Percentiles rank a stretch among this genome's conserved stretches.
These are phyloP conservation scores for Sporothrix humicola DNA, from an alignment of 2,329 filamentous ascomycete species.

Conservation along the genomic window DNA sequence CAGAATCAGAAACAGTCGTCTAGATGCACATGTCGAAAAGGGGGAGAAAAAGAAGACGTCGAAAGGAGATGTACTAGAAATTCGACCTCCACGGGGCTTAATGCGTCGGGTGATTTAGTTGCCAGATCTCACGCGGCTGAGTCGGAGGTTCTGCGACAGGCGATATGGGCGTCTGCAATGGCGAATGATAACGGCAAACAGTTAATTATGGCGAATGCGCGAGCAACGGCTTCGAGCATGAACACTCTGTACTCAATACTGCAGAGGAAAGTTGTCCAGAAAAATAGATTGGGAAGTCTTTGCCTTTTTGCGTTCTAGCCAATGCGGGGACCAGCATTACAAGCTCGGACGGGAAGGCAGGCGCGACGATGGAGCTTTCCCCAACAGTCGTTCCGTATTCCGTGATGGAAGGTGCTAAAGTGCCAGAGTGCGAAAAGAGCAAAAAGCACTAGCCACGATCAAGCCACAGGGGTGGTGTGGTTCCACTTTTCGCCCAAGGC, in stretches of 20 bases:
- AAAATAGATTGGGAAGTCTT: slow-evolving; percentile 29
- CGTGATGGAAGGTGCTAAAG: background rate
- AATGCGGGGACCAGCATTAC: slow-evolving; percentile 32
- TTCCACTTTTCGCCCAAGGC: background rate
- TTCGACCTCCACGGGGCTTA: background rate
- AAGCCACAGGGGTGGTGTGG: background rate
- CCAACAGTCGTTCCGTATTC: slow-evolving; percentile 19
- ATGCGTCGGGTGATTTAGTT: slow-evolving; percentile 12
- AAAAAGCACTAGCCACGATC: slow-evolving; percentile 25
- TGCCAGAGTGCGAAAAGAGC: no score
- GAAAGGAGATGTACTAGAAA: background rate
- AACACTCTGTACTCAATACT: background rate
- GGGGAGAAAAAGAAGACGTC: background rate
- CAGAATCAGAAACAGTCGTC: background rate
- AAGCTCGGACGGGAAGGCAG: background rate
- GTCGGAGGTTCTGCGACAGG: background rate
- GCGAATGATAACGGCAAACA: background rate
- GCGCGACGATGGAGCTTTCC: slow-evolving; percentile 26
- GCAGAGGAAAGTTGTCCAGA: slow-evolving; percentile 25
- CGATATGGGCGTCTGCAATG: background rate
- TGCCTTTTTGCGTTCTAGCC: slow-evolving; percentile 14
- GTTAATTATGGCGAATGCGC: no score
- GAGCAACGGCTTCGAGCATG: slow-evolving; percentile 3
- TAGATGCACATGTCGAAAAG: background rate
- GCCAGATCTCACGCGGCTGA: slow-evolving; percentile 19